Evolutionary conservation across 1,139 yeast genomes (phyloP).

Genomic region (Yamadazyma triangularis): DNA sequence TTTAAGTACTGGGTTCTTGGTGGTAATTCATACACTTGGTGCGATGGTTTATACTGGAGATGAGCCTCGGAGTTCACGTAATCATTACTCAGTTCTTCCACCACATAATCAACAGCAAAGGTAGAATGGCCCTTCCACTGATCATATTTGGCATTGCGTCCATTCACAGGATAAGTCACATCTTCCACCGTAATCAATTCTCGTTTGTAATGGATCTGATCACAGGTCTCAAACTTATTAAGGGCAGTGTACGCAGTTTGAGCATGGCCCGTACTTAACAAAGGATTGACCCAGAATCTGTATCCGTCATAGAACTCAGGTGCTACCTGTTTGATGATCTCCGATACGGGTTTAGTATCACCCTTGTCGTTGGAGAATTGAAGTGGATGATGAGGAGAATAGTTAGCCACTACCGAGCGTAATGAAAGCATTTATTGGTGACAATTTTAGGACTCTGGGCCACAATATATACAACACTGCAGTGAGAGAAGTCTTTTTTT

Average conservation of each 20-base stretch:
- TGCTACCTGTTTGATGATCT: slow-evolving; percentile 19
- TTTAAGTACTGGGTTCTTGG: slow-evolving; percentile 40
- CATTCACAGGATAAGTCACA: slow-evolving; percentile 23
- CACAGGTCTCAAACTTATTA: slow-evolving; percentile 31
- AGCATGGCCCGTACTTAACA: slow-evolving; percentile 38
- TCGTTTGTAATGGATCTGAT: slow-evolving; percentile 36
- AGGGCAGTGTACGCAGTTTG: slow-evolving; percentile 46
- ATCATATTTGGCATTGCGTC: slow-evolving; percentile 29
- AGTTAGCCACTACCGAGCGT: slow-evolving; percentile 25
- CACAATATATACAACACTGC: too few relatives aligned
- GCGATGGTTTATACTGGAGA: slow-evolving; percentile 25
- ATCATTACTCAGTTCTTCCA: slow-evolving; percentile 14
- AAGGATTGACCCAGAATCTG: slow-evolving; percentile 33
- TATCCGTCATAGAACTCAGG: slow-evolving; percentile 32
- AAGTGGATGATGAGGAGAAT: slow-evolving; percentile 24
- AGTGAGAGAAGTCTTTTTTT: too few relatives aligned
- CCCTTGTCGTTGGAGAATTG: slow-evolving; percentile 16
- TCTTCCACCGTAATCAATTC: slow-evolving; percentile 30
- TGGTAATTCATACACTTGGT: slow-evolving; percentile 36
- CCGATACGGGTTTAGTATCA: slow-evolving; percentile 16
- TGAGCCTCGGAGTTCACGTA: too few relatives aligned
- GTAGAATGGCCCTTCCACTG: slow-evolving; percentile 40
- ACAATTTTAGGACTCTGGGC: too few relatives aligned
- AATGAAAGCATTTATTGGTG: too few relatives aligned
- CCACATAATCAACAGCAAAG: slow-evolving; percentile 38